Percentiles rank a stretch among this genome's conserved stretches.
These are phyloP conservation scores for Paracoccidioides brasiliensis DNA, from an alignment of 2,329 filamentous ascomycete genomes.

Conservation along the genomic window DNA sequence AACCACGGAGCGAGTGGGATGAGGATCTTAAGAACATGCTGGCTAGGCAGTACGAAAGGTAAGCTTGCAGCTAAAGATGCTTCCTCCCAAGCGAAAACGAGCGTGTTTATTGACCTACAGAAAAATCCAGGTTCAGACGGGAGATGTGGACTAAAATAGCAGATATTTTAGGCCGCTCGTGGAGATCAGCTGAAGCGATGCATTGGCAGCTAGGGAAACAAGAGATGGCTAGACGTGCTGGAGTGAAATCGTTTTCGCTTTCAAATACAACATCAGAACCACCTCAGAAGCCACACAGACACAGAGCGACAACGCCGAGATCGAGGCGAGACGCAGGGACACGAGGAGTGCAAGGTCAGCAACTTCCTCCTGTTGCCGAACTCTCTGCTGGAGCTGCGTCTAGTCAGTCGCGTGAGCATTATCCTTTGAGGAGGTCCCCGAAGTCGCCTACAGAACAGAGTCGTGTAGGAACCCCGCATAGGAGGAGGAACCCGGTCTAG, in stretches of 20 bases:
- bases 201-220: slow-evolving; percentile 91
- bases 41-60: slow-evolving; percentile 90
- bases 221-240: slow-evolving; percentile 66
- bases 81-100: too few species aligned
- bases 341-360: slow-evolving; percentile 21
- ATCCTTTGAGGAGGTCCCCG: slow-evolving; percentile 11
- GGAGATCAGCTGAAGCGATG: slow-evolving; percentile 93
- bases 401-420: slow-evolving; percentile 24
- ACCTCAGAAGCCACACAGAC: slow-evolving; percentile 24
- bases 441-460: slow-evolving; percentile 20
- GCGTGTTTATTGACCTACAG: slow-evolving; percentile 43
- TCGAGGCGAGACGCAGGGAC: slow-evolving; percentile 27
- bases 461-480: slow-evolving; percentile 18
- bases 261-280: slow-evolving; percentile 45
- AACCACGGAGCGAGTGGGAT: slow-evolving; percentile 86
- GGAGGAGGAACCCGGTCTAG: slow-evolving; percentile 22
- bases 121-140: slow-evolving; percentile 63
- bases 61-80: slow-evolving; percentile 13
- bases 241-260: slow-evolving; percentile 66
- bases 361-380: slow-evolving; percentile 35
- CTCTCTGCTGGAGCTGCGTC: slow-evolving; percentile 34
- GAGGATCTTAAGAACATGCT: slow-evolving; percentile 97
- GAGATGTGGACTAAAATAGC: slow-evolving; percentile 97
- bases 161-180: slow-evolving; percentile 87
- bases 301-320: slow-evolving; percentile 27